Evolutionary conservation across 176 grass and related monocot genomes (phyloP), one percentile per base, ranked within the genome.

Genomic region (Puccinellia tenuiflora): DNA sequence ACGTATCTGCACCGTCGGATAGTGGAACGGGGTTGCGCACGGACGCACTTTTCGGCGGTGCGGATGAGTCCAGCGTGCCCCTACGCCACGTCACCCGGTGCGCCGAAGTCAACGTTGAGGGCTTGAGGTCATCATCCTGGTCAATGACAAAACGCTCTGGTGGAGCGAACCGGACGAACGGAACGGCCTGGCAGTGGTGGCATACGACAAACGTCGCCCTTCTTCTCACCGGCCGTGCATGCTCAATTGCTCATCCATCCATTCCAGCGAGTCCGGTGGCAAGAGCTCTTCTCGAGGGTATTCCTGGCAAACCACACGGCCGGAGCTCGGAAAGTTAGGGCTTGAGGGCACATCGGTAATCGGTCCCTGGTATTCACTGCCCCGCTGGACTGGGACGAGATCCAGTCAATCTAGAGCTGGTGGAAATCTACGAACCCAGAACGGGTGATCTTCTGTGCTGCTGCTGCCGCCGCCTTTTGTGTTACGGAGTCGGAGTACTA

Each of bases 181-280:
- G 9, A 70, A 72, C 39, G 68, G 46, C 37, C 64, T 2, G 33
- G 60, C 17, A 11, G 42, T 24, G n/a, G 68, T 17, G 11, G 70
- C 70, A 73, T 50, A 74, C 71, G 71, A 74, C 71, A 74, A 74
- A 6, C 71, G 45, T 51, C 71, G 70, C 70, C 43, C 16, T 45
- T 48, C 69, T 29, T 47, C 69, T 9, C 38, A 26, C n/a, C 42
- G 69, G 69, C 29, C 69, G 42, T 73, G 69, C 43, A n/a, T n/a
- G n/a, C n/a, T n/a, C n/a, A n/a, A n/a, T n/a, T n/a, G n/a, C n/a
- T 73, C 43, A 73, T 48, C 69, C 40, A 1, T 47, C 68, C 65
- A 2, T 68, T 68, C 24, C 64, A 3, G 53, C 53, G 22, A 26
- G 59, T 30, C 53, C n/a, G 54, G 28, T 7, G 56, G 0, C 6